Evolutionary conservation across 768 basidiomycete species (phyloP).

Genomic region (Suillus paluster): DNA sequence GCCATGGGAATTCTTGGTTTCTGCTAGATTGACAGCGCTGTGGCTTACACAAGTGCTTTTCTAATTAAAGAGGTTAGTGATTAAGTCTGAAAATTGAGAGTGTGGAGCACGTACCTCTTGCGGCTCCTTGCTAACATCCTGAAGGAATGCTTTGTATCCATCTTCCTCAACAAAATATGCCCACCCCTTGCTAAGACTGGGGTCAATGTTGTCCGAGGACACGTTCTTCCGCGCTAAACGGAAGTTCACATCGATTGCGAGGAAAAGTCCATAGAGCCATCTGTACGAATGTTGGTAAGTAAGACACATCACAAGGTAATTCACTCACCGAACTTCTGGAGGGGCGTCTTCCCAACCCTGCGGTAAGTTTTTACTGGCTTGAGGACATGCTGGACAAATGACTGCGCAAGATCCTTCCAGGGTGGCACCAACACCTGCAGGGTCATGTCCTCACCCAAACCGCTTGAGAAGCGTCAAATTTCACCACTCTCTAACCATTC

Average conservation of each 20-base stretch:
- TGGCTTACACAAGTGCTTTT: conserved; percentile 20
- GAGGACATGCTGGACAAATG: conserved; percentile 41
- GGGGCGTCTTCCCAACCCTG: conserved; percentile 15
- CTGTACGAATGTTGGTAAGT: conserved; percentile 3
- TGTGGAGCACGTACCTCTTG: conserved; percentile 20
- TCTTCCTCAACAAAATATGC: conserved; percentile 30
- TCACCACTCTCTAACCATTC: conserved; percentile 14
- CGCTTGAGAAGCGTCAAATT: conserved; percentile 18
- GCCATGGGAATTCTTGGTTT: background rate
- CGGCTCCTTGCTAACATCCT: conserved; percentile 4
- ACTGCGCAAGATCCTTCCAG: conserved; percentile 21
- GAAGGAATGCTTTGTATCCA: conserved; percentile 23
- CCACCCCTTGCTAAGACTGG: conserved; percentile 28
- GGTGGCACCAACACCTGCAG: background rate
- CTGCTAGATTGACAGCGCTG: conserved; percentile 2
- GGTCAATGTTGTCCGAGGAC: conserved; percentile 19
- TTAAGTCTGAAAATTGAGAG: background rate
- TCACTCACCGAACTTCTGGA: background rate
- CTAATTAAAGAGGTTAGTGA: conserved; percentile 2
- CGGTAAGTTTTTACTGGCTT: conserved; percentile 33
- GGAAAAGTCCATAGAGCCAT: conserved; percentile 22
- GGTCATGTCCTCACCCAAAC: conserved; percentile 13
- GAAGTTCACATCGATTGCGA: conserved; percentile 34
- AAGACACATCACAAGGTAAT: background rate
- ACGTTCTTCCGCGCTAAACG: conserved; percentile 23